phyloP scores from a whole-genome alignment of 805 yeast species.

The Maudiozyma barnettii region DNA sequence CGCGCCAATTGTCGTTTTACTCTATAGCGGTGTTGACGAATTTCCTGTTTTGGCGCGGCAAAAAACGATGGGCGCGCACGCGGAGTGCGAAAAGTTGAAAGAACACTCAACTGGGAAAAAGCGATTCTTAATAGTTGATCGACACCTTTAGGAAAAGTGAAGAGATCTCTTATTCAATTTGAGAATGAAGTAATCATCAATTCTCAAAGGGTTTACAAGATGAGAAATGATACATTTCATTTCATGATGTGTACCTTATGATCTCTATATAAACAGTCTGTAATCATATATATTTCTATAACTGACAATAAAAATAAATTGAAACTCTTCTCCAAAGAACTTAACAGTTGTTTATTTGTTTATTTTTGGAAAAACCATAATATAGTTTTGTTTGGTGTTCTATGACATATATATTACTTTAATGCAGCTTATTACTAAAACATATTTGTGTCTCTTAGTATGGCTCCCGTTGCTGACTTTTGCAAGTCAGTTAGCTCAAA shows the following conservation, averaged over 20 bases:
- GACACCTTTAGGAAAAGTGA: no score
- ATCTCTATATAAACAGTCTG: no score
- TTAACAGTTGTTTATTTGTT: no score
- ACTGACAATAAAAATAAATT: no score
- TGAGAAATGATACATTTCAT: no score
- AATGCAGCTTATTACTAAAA: background rate
- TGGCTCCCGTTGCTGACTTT: slow-evolving; percentile 2
- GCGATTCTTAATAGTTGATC: background rate
- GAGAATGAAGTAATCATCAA: no score
- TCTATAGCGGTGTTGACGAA: slow-evolving; percentile 1
- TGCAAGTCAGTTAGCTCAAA: slow-evolving; percentile 10
- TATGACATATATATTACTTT: background rate
- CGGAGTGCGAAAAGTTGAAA: background rate
- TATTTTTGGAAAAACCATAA: no score
- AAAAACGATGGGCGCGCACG: background rate
- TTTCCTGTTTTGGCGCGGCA: background rate
- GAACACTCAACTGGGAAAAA: background rate
- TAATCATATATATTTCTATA: no score
- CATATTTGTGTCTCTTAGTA: background rate
- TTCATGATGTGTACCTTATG: no score
- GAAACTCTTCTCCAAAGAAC: no score
- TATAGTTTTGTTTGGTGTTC: background rate
- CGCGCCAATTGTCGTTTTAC: background rate
- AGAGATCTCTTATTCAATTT: no score
- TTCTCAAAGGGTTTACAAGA: no score